A percentile compares a stretch with the other conserved stretches of the same genome.
phyloP scores from a whole-genome alignment of 176 grass and related monocot genomes.

The Stipa capillata region DNA sequence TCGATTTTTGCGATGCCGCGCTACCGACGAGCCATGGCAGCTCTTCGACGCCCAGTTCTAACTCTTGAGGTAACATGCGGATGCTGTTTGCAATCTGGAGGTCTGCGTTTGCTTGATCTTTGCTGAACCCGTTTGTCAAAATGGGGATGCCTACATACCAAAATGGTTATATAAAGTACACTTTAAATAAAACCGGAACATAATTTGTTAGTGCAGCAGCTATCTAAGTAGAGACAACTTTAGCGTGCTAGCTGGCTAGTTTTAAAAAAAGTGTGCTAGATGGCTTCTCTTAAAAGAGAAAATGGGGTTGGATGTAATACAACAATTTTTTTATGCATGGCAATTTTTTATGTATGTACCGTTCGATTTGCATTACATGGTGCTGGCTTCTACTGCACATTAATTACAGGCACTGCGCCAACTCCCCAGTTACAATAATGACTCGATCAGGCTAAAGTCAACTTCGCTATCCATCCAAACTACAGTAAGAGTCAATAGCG shows the following conservation, averaged over 20 bases:
- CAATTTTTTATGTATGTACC: too few relatives aligned
- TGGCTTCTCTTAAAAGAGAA: too few relatives aligned
- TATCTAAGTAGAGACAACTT: too few relatives aligned
- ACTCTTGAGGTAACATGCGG: not conserved
- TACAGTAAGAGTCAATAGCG: too few relatives aligned
- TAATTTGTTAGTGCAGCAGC: too few relatives aligned
- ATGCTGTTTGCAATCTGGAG: conserved; percentile 2
- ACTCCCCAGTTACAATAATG: not conserved
- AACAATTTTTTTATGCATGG: too few relatives aligned
- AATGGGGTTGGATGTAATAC: too few relatives aligned
- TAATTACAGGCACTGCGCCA: not conserved
- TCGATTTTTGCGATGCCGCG: conserved; percentile 26
- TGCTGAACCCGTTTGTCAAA: not conserved
- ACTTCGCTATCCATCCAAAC: not conserved
- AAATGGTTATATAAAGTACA: not conserved
- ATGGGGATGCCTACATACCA: conserved; percentile 42
- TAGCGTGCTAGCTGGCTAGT: too few relatives aligned
- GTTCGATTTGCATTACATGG: too few relatives aligned
- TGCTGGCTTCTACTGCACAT: not conserved
- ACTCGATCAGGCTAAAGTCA: conserved; percentile 4
- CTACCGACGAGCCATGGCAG: conserved; percentile 76
- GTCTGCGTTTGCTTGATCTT: not conserved
- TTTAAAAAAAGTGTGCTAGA: too few relatives aligned
- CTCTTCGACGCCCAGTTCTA: conserved; percentile 38
- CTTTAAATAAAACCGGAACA: not conserved